These are phyloP conservation scores for Wickerhamiella nectarea DNA, from an alignment of 805 yeast species.

Conservation along the genomic window DNA sequence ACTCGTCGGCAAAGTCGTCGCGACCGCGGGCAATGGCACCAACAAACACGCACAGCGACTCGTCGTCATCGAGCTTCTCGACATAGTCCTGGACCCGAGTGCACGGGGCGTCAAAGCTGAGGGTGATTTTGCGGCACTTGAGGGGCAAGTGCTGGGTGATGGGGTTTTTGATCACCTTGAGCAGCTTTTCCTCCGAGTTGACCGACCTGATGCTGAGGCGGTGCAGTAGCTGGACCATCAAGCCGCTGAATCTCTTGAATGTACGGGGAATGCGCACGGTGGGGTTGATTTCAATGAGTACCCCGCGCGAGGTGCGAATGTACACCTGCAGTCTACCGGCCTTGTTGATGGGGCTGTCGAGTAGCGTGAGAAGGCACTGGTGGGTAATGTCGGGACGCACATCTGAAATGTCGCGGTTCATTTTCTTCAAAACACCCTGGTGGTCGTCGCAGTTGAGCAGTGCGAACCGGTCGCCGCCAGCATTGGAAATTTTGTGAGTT, in stretches of 20 bases:
- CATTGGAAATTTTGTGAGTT: conserved; percentile 68
- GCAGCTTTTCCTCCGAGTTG: conserved; percentile 83
- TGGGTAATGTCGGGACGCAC: conserved; percentile 99
- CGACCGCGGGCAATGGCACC: conserved; percentile 99
- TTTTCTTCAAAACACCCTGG: conserved; percentile 84
- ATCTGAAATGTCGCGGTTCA: conserved; percentile 95
- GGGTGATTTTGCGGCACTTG: conserved; percentile 84
- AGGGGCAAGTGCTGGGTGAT: conserved; percentile 94
- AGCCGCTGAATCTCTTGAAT: conserved; percentile 90
- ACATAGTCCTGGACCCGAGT: conserved; percentile 82
- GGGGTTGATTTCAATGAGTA: conserved; percentile 89
- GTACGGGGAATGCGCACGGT: conserved; percentile 96
- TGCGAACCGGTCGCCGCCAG: conserved; percentile 86
- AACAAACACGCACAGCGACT: conserved; percentile 92
- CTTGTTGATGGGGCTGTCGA: conserved; percentile 96
- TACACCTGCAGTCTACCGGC: conserved; percentile 95
- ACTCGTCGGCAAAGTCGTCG: conserved; percentile 95
- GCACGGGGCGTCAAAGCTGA: conserved; percentile 84
- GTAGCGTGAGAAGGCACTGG: conserved; percentile 83
- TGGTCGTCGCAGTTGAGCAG: conserved; percentile 95
- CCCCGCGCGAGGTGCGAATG: conserved; percentile 90
- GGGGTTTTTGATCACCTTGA: conserved; percentile 92
- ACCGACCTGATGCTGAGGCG: conserved; percentile 87
- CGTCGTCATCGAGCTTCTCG: conserved; percentile 63
- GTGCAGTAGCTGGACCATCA: conserved; percentile 93